These are phyloP conservation scores for Verticillium dahliae DNA, from an alignment of 2,329 filamentous ascomycete genomes.

Conservation along the genomic window DNA sequence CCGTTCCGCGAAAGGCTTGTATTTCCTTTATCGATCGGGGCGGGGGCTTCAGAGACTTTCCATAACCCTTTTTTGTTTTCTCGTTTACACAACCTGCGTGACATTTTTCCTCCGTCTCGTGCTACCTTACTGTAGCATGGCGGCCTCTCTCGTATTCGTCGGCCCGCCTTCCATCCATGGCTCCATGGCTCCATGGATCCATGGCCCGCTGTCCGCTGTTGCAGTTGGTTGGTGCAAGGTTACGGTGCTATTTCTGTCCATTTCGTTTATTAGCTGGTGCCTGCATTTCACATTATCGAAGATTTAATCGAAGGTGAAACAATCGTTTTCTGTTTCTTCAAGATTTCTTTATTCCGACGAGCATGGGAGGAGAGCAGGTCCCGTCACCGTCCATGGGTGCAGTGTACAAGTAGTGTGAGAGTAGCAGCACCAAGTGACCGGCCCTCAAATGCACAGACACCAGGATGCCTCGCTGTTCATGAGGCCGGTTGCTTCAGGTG, in stretches of 20 bases:
- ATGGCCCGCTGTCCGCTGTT: not conserved
- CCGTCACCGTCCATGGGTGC: not conserved
- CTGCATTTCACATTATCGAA: not conserved
- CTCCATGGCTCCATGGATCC: not conserved
- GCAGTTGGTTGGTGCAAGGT: not conserved
- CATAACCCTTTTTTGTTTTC: too few relatives aligned
- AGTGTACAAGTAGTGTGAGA: not conserved
- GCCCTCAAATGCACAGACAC: not conserved
- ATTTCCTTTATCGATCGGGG: not conserved
- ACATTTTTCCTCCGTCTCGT: not conserved
- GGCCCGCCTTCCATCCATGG: not conserved
- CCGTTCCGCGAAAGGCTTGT: not conserved
- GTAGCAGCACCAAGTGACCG: not conserved
- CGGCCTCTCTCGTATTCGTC: not conserved
- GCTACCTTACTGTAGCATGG: not conserved
- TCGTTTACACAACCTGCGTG: not conserved
- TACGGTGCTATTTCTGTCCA: not conserved
- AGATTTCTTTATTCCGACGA: not conserved
- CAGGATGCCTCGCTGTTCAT: not conserved
- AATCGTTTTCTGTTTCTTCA: not conserved
- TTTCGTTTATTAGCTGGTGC: not conserved
- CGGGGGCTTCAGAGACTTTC: not conserved
- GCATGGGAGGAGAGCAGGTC: not conserved
- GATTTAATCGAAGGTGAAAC: not conserved
- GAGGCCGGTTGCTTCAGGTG: not conserved